These are phyloP conservation scores for Rubia tinctorum DNA, from an alignment of 305 asterid genomes.

Conservation along the genomic window DNA sequence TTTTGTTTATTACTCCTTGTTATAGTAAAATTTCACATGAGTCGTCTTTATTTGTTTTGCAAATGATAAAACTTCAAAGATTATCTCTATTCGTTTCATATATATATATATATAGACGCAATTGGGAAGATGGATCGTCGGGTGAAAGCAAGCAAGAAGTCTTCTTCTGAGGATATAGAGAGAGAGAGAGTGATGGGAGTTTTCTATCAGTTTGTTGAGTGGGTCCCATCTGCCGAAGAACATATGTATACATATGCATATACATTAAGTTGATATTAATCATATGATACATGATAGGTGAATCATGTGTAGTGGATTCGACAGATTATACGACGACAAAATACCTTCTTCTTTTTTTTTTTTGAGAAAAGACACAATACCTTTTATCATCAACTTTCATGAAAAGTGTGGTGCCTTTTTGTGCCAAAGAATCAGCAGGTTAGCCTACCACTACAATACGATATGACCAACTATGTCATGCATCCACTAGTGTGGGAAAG, in stretches of 20 bases:
- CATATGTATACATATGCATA: background rate
- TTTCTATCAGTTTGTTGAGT: slow-evolving; percentile 6
- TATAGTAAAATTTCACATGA: no score
- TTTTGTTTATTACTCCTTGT: no score
- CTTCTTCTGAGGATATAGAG: background rate
- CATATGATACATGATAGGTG: background rate
- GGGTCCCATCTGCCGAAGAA: background rate
- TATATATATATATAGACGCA: no score
- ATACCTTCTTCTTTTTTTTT: background rate
- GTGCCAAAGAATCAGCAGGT: background rate
- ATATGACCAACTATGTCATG: background rate
- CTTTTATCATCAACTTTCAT: background rate
- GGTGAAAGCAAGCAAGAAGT: background rate
- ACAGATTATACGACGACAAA: background rate
- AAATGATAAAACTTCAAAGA: no score
- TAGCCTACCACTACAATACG: background rate
- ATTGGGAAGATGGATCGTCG: background rate
- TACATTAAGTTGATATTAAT: background rate
- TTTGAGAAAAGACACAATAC: background rate
- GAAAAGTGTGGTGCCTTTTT: background rate
- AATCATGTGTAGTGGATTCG: background rate
- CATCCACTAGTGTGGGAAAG: background rate
- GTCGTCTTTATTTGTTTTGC: no score
- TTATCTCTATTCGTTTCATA: no score
- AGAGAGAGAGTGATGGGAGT: background rate